phyloP scores from a whole-genome alignment of 768 basidiomycete genomes.

The Rhizopogon vinicolor region DNA sequence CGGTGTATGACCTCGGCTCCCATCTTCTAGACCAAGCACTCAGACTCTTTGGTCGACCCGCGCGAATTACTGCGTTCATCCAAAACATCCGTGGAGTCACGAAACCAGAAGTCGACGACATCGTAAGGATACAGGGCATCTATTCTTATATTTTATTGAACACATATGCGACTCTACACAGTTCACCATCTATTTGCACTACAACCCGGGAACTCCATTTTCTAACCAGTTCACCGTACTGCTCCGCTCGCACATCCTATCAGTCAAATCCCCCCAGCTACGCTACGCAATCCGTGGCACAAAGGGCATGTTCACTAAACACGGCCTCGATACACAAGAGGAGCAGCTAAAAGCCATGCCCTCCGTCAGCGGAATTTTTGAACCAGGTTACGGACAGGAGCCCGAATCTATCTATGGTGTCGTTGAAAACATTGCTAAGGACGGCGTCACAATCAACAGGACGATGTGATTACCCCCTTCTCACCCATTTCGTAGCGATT shows the following conservation, averaged over 20 bases:
- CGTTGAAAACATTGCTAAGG: constrained; percentile 49
- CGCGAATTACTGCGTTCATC: constrained; percentile 61
- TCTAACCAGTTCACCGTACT: constrained; percentile 61
- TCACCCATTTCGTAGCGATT: constrained; percentile 15
- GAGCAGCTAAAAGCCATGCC: constrained; percentile 61
- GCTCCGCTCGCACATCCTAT: constrained; percentile 65
- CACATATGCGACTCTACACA: constrained; percentile 11
- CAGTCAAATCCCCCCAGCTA: constrained; percentile 59
- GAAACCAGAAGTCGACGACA: constrained; percentile 60
- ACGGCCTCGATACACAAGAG: constrained; percentile 77
- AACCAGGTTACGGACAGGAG: constrained; percentile 52
- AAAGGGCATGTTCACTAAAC: constrained; percentile 68
- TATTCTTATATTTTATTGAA: neutral
- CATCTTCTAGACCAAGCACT: constrained; percentile 81
- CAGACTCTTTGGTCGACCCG: constrained; percentile 70
- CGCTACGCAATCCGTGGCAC: constrained; percentile 73
- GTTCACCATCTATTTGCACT: constrained; percentile 55
- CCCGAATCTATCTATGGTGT: constrained; percentile 60
- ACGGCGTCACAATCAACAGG: constrained; percentile 31
- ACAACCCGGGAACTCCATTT: constrained; percentile 33
- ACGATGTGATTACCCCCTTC: constrained; percentile 27
- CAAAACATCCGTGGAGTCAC: constrained; percentile 69
- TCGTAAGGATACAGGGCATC: constrained; percentile 32
- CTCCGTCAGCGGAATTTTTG: constrained; percentile 40
- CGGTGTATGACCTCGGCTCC: constrained; percentile 73